Evolutionary conservation across 2,329 filamentous ascomycete species (phyloP), one percentile per base, ranked within the genome.

Genomic region (Colletotrichum tofieldiae): DNA sequence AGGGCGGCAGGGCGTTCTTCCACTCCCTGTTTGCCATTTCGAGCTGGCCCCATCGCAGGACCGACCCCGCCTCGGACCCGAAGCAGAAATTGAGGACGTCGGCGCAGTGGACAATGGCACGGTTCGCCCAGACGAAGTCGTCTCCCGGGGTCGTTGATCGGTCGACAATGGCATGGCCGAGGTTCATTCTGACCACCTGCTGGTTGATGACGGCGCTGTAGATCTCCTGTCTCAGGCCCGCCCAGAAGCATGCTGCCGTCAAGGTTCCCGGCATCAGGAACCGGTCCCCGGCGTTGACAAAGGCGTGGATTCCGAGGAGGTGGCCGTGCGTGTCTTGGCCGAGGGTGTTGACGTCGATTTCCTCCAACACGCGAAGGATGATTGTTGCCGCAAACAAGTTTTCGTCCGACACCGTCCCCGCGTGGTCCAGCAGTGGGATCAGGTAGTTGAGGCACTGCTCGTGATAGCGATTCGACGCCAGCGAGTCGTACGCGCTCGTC

Each of bases 21-120:
- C 73, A 75, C 41, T 73, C 67, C 43, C 68, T 71, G 71, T 75
- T 75, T 26, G 73, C 73, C 62, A 71, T 69, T 20, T 67, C 67
- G n/a, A 75, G 67, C 43, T 71, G 66, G 56, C 67, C 67, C 73
- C 73, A 75, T 63, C 60, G 72, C 43, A 73, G 51, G 2, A 62
- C 64, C 26, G 69, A 69, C 47, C 64, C 70, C 41, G 72, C 70
- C 77, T 77, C 74, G 29, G 84, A 79, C 5, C 86, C 85, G 75
- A 91, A 92, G 77, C 90, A 92, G 76, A 87, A 91, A 73, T 91
- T 89, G 26, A 92, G 80, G 2, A 92, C 88, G 73, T 92, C 89
- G 29, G 90, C 89, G 64, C 89, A 90, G 75, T 91, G 88, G 2
- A 90, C 85, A 0, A 92, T 85, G 29, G 90, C 89, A n/a, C 90